phyloP scores from a whole-genome alignment of 73 alveolate species.

The Tetrahymena thermophila region DNA sequence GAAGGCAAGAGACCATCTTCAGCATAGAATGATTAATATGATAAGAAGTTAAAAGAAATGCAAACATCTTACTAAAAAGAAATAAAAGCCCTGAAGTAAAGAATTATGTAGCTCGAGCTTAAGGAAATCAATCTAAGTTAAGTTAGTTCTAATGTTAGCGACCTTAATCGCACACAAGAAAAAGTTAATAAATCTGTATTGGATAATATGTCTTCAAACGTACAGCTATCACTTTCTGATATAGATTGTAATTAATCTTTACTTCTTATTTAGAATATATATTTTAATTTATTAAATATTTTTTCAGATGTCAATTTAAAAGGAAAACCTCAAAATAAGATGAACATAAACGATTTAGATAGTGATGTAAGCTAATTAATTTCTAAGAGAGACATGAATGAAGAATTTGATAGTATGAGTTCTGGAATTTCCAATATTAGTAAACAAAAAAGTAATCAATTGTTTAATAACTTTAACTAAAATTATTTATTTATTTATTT shows the following conservation, averaged over 20 bases:
- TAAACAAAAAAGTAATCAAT: neutral
- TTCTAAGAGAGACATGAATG: neutral
- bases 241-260: neutral
- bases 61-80: neutral
- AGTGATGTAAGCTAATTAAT: neutral
- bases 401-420: neutral
- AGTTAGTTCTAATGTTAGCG: neutral
- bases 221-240: neutral
- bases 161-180: neutral
- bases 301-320: neutral
- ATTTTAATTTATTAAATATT: neutral
- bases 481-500: neutral
- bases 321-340: neutral
- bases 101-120: neutral
- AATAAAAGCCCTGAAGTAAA: neutral
- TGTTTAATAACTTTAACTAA: neutral
- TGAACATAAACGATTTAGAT: neutral
- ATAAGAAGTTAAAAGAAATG: neutral
- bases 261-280: neutral
- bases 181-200: neutral
- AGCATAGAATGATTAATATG: neutral
- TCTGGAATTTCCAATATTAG: neutral
- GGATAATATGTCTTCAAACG: neutral
- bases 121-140: neutral
- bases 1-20: neutral